phyloP scores from a whole-genome alignment of 1,139 yeast species.

The Nematodospora anomalae region DNA sequence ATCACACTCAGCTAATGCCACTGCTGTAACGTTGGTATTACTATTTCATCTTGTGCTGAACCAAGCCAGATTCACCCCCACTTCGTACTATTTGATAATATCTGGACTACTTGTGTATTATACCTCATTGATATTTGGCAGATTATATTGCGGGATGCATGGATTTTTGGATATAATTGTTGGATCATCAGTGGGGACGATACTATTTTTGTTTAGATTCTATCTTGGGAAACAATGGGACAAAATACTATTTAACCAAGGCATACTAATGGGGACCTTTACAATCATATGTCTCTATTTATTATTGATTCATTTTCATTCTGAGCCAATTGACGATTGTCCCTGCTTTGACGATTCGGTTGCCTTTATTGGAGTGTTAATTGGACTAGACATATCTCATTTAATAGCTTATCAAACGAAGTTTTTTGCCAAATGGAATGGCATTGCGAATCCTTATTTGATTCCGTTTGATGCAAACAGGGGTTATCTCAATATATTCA shows the following conservation, averaged over 20 bases:
- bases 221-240: conserved; percentile 43
- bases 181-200: conserved; percentile 66
- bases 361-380: conserved; percentile 86
- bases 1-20: conserved; percentile 91
- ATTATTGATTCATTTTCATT: conserved; percentile 63
- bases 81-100: conserved; percentile 14
- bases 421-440: conserved; percentile 23
- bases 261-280: conserved; percentile 35
- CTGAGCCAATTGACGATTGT: conserved; percentile 88
- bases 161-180: conserved; percentile 75
- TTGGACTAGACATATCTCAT: conserved; percentile 67
- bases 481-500: conserved; percentile 41
- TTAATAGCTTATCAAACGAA: conserved; percentile 38
- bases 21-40: conserved; percentile 65
- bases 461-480: conserved; percentile 40
- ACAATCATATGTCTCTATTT: conserved; percentile 42
- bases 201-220: conserved; percentile 44
- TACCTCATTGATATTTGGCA: conserved; percentile 68
- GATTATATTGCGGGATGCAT: conserved; percentile 97
- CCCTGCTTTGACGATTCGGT: conserved; percentile 97
- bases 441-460: conserved; percentile 29
- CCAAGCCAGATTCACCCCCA: conserved; percentile 10
- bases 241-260: conserved; percentile 26
- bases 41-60: conserved; percentile 22
- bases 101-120: conserved; percentile 48